phyloP scores from a whole-genome alignment of 768 basidiomycete genomes.

The Leccinum rimulosum region DNA sequence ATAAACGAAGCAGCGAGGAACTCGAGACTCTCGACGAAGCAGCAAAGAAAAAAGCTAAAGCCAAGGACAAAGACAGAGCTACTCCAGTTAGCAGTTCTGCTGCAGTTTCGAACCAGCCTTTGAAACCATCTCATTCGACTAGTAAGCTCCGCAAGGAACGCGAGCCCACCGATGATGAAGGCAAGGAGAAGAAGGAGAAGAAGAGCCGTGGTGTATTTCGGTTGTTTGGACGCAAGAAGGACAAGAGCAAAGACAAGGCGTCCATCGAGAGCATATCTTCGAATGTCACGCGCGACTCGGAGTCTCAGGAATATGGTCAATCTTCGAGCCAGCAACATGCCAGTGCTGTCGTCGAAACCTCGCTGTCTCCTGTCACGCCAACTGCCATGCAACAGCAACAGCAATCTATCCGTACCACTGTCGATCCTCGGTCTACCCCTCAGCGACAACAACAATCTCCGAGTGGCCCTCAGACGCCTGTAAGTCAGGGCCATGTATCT shows the following conservation, averaged over 20 bases:
- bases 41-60: conserved; percentile 48
- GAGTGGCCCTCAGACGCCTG: conserved; percentile 29
- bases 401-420: conserved; percentile 26
- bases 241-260: conserved; percentile 65
- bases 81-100: conserved; percentile 29
- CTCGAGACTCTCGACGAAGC: conserved; percentile 43
- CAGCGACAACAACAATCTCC: conserved; percentile 24
- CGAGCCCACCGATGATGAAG: conserved; percentile 43
- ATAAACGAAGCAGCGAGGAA: conserved; percentile 53
- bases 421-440: conserved; percentile 20
- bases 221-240: conserved; percentile 74
- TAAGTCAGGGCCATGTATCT: conserved; percentile 45
- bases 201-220: conserved; percentile 73
- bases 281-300: conserved; percentile 43
- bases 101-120: conserved; percentile 27
- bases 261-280: conserved; percentile 52
- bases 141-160: conserved; percentile 47
- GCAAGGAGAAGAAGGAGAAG: conserved; percentile 60
- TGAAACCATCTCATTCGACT: conserved; percentile 9
- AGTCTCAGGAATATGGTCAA: conserved; percentile 64
- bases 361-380: conserved; percentile 51
- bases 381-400: conserved; percentile 61
- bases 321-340: conserved; percentile 45
- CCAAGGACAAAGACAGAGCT: conserved; percentile 48
- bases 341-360: conserved; percentile 20